Evolutionary conservation across 768 basidiomycete species (phyloP).

Genomic region (Amyloporia xantha): DNA sequence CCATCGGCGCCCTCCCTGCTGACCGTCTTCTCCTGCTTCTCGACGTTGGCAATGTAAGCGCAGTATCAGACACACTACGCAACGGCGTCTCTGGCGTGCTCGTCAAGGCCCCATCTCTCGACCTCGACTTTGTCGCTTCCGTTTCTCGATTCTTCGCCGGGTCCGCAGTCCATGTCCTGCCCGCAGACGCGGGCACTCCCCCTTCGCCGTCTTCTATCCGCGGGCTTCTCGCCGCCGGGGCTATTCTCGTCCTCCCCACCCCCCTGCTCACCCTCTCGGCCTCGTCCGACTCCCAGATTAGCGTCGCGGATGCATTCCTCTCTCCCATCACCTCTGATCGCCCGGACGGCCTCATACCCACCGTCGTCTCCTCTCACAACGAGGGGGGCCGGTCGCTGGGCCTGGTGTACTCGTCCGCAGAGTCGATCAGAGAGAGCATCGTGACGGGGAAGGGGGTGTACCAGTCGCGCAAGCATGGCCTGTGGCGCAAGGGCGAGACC

Average conservation of each 20-base stretch:
- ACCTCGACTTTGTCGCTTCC: slow-evolving; percentile 71
- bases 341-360: slow-evolving; percentile 88
- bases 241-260: slow-evolving; percentile 65
- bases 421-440: slow-evolving; percentile 84
- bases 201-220: slow-evolving; percentile 57
- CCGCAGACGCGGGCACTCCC: slow-evolving; percentile 35
- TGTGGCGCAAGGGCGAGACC: slow-evolving; percentile 97
- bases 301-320: slow-evolving; percentile 81
- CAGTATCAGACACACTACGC: slow-evolving; percentile 69
- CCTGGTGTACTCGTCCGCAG: slow-evolving; percentile 88
- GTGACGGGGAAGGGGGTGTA: slow-evolving; percentile 88
- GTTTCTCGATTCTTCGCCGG: slow-evolving; percentile 68
- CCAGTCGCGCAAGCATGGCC: slow-evolving; percentile 90
- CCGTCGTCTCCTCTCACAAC: slow-evolving; percentile 68
- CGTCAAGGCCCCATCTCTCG: slow-evolving; percentile 66
- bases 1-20: slow-evolving; percentile 61
- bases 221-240: slow-evolving; percentile 50
- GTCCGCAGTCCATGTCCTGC: slow-evolving; percentile 56
- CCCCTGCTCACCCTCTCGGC: slow-evolving; percentile 56
- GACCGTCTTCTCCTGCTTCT: slow-evolving; percentile 72
- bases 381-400: slow-evolving; percentile 77
- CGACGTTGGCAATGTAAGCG: slow-evolving; percentile 64
- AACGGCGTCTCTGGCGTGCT: slow-evolving; percentile 73
- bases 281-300: slow-evolving; percentile 53
- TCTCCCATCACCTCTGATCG: slow-evolving; percentile 80